Evolutionary conservation across 305 asterid species (phyloP).

Genomic region (Solanum aculeatissimum): DNA sequence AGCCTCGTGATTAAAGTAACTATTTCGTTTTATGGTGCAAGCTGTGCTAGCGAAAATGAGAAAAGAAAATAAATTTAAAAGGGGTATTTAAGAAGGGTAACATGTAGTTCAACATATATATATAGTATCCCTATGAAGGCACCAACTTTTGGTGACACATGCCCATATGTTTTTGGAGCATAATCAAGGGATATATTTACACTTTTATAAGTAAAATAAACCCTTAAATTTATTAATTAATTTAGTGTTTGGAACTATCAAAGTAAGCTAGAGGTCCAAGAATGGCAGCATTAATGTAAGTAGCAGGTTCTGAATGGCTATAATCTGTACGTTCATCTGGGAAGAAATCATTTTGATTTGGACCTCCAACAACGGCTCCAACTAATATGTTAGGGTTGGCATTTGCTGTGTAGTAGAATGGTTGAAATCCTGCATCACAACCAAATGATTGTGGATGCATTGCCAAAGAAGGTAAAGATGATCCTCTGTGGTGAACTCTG

Average conservation of each 20-base stretch:
- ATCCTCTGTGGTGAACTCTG: conserved; percentile 77
- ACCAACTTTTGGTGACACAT: not conserved
- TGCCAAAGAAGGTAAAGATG: conserved; percentile 57
- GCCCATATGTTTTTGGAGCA: not conserved
- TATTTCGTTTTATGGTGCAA: not conserved
- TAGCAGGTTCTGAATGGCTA: conserved; percentile 76
- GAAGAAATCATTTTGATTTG: conserved; percentile 65
- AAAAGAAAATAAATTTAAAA: not conserved
- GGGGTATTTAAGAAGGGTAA: not conserved
- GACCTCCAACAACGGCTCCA: conserved; percentile 90
- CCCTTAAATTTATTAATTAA: not conserved
- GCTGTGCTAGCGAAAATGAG: not conserved
- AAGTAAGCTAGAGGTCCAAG: conserved; percentile 89
- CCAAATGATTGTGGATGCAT: conserved; percentile 44
- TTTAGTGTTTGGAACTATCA: conserved; percentile 14
- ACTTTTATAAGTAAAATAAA: not conserved
- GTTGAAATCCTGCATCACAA: conserved; percentile 61
- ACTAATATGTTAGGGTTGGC: conserved; percentile 53
- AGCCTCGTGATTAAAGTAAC: not conserved
- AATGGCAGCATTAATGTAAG: conserved; percentile 74
- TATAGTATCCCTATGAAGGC: not conserved
- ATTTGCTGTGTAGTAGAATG: conserved; percentile 40
- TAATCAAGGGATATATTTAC: not conserved
- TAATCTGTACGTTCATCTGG: conserved; percentile 69
- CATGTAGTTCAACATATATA: not conserved